Evolutionary conservation across 805 yeast genomes (phyloP).

Genomic region (Cyberlindnera maclurae): DNA sequence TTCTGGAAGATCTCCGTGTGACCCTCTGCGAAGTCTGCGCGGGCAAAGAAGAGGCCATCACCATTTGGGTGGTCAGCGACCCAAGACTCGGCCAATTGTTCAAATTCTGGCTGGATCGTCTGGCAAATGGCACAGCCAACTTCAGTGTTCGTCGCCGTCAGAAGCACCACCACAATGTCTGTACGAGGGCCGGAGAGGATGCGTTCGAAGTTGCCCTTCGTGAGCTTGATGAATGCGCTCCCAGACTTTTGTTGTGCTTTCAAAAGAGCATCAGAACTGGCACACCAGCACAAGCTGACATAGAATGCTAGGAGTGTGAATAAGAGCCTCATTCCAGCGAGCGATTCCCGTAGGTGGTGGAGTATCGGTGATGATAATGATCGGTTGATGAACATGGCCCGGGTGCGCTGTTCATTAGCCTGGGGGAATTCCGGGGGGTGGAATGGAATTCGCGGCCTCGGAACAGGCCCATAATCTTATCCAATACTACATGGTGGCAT

Average conservation of each 20-base stretch:
- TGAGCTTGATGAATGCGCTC: slow-evolving; percentile 38
- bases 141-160: slow-evolving; percentile 69
- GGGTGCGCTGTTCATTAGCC: background rate
- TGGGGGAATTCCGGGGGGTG: background rate
- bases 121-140: slow-evolving; percentile 74
- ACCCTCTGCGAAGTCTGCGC: slow-evolving; percentile 62
- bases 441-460: background rate
- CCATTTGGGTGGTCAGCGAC: slow-evolving; percentile 47
- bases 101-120: slow-evolving; percentile 60
- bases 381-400: background rate
- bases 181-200: slow-evolving; percentile 56
- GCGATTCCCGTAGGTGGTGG: background rate
- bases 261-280: slow-evolving; percentile 18
- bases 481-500: no score
- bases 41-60: slow-evolving; percentile 58
- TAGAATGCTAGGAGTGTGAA: slow-evolving; percentile 3
- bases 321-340: slow-evolving; percentile 4
- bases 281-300: slow-evolving; percentile 9
- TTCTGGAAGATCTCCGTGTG: slow-evolving; percentile 37
- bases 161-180: slow-evolving; percentile 58
- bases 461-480: background rate
- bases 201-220: slow-evolving; percentile 52
- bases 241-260: slow-evolving; percentile 23
- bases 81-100: slow-evolving; percentile 59
- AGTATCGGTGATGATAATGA: no score